Conservation (phyloP, 2,329 filamentous ascomycete genomes). For the Boeremia exigua region DNA sequence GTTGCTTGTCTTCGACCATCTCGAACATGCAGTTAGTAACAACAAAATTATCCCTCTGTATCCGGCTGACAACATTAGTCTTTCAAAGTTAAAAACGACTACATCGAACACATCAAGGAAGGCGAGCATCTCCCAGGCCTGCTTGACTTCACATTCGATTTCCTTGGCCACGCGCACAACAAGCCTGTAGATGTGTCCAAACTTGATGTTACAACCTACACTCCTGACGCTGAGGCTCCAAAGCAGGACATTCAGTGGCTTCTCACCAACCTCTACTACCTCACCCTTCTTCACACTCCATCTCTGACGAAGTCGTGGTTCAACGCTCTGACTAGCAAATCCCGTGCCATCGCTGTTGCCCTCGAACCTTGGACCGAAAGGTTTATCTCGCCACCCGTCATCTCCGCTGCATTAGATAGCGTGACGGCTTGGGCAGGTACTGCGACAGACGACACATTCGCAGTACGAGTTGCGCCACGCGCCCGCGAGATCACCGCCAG, state of each 20-base stretch:
- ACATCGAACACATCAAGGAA: constrained; percentile 78
- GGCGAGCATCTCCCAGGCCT: constrained; percentile 72
- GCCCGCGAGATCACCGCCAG: constrained; percentile 80
- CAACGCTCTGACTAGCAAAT: constrained; percentile 70
- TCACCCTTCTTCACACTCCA: constrained; percentile 77
- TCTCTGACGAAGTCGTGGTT: constrained; percentile 85
- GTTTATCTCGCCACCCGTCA: constrained; percentile 72
- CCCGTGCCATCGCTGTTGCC: constrained; percentile 76
- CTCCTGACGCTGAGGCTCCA: constrained; percentile 63
- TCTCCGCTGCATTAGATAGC: constrained; percentile 69
- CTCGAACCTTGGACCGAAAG: constrained; percentile 87
- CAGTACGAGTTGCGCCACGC: constrained; percentile 73
- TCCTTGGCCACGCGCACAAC: constrained; percentile 78
- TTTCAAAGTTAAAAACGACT: constrained; percentile 81
- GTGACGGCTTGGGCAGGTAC: constrained; percentile 68
- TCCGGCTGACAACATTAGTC: constrained; percentile 58
- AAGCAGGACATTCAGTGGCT: constrained; percentile 83
- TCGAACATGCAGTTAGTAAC: constrained; percentile 65
- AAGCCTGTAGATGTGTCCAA: constrained; percentile 74
- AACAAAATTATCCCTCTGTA: too few species aligned
- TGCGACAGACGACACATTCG: constrained; percentile 58
- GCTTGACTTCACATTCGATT: constrained; percentile 80
- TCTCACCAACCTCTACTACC: constrained; percentile 84
- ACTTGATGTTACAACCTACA: constrained; percentile 71
- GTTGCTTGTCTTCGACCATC: constrained; percentile 89